Evolutionary conservation across 345 rosid species (phyloP).

Genomic region (Erucastrum elatum): DNA sequence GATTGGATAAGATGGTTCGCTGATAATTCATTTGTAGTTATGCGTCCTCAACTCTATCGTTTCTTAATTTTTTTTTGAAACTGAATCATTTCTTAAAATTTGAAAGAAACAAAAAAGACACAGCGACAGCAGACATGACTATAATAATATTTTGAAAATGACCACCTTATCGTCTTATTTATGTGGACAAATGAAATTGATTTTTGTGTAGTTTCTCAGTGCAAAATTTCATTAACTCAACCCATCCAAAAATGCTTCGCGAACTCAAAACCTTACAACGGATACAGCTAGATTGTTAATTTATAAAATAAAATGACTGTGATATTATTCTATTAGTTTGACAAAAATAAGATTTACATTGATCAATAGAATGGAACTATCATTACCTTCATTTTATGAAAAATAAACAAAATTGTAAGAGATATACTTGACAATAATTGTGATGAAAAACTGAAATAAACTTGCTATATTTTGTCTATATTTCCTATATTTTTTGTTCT

Average conservation of each 20-base stretch:
- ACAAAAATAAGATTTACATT: too few relatives aligned
- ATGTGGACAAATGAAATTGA: neutral
- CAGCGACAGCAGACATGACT: slow-evolving; percentile 8
- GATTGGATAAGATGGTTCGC: slow-evolving; percentile 20
- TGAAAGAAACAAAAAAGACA: neutral
- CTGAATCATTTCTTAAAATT: neutral
- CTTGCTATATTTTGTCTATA: neutral
- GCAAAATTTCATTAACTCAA: neutral
- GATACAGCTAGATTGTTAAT: too few relatives aligned
- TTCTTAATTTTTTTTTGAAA: too few relatives aligned
- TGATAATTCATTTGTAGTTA: slow-evolving; percentile 9
- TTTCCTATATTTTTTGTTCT: neutral
- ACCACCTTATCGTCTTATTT: slow-evolving; percentile 14
- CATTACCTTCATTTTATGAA: neutral
- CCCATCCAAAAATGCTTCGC: neutral
- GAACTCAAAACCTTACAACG: neutral
- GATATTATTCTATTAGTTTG: too few relatives aligned
- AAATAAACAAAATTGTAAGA: neutral
- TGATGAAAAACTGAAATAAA: neutral
- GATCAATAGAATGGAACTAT: neutral
- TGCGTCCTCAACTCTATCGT: neutral
- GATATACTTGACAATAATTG: neutral
- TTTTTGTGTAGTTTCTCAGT: neutral
- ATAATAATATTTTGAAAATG: slow-evolving; percentile 9
- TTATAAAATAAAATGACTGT: too few relatives aligned